Evolutionary conservation across 2,329 filamentous ascomycete genomes (phyloP).

Genomic region (Cytospora piceicola): DNA sequence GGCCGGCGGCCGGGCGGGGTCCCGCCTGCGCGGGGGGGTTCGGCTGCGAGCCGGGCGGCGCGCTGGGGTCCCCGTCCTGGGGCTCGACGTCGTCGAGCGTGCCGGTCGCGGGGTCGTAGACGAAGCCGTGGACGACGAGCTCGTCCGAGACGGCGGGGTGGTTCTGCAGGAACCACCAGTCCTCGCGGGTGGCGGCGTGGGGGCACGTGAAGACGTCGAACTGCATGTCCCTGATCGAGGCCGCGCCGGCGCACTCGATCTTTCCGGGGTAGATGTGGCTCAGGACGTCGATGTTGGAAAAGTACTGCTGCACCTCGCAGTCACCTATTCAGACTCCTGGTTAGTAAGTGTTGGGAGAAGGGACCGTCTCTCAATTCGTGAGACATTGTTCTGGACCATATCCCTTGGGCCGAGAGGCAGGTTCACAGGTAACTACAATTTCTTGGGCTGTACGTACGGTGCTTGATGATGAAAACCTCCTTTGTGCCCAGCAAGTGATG

Average conservation of each 20-base stretch:
- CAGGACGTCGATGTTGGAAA: background rate
- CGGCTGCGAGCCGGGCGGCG: constrained; percentile 11
- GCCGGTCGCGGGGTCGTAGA: constrained; percentile 2
- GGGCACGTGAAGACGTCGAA: background rate
- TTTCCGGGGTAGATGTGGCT: background rate
- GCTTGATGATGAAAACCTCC: constrained; percentile 76
- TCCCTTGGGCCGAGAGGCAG: no score
- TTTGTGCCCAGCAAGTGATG: constrained; percentile 76
- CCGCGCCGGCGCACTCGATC: background rate
- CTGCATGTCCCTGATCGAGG: constrained; percentile 5
- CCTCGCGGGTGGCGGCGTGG: background rate
- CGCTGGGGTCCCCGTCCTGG: background rate
- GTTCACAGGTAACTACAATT: no score
- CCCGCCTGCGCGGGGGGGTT: background rate
- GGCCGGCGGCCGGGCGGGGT: no score
- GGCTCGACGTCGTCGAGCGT: background rate
- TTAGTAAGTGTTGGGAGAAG: no score
- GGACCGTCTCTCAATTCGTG: no score
- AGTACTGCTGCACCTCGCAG: constrained; percentile 66
- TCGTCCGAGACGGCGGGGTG: constrained; percentile 9
- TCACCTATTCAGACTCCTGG: constrained; percentile 48
- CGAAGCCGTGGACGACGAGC: background rate
- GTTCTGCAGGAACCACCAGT: constrained; percentile 18
- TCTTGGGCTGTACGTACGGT: constrained; percentile 38
- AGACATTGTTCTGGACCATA: no score